Conservation (phyloP, 805 yeast species). For the Ogataea nonfermentans region DNA sequence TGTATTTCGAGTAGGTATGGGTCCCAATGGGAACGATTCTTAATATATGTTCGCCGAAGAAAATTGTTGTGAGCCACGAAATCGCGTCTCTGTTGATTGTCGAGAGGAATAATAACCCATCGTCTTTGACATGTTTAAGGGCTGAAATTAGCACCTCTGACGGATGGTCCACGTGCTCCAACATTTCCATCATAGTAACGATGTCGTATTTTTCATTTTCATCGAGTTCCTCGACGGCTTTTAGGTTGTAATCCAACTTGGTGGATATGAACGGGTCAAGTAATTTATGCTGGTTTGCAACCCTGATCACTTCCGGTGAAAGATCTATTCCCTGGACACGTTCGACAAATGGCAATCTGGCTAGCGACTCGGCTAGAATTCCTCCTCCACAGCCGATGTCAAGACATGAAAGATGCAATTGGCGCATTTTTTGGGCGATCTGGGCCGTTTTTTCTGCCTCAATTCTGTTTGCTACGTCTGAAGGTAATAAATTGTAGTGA, state of each 20-base stretch:
- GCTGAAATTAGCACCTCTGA: slow-evolving; percentile 68
- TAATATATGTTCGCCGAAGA: slow-evolving; percentile 80
- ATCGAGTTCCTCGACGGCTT: slow-evolving; percentile 58
- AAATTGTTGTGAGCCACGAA: slow-evolving; percentile 90
- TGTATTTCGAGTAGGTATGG: slow-evolving; percentile 83
- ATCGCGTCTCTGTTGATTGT: slow-evolving; percentile 88
- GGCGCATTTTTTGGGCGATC: slow-evolving; percentile 36
- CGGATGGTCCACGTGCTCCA: slow-evolving; percentile 93
- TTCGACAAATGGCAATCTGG: slow-evolving; percentile 62
- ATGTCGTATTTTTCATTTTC: slow-evolving; percentile 57
- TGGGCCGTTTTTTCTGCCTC: slow-evolving; percentile 48
- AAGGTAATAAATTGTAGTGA: slow-evolving; percentile 59
- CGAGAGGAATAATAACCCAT: slow-evolving; percentile 83
- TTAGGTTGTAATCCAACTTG: slow-evolving; percentile 54
- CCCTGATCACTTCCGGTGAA: slow-evolving; percentile 75
- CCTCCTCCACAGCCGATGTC: slow-evolving; percentile 99
- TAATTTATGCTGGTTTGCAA: slow-evolving; percentile 67
- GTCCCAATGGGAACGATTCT: slow-evolving; percentile 89
- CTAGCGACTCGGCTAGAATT: slow-evolving; percentile 80
- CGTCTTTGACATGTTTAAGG: slow-evolving; percentile 63
- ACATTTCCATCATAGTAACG: slow-evolving; percentile 88
- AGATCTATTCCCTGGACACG: slow-evolving; percentile 81
- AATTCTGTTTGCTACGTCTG: slow-evolving; percentile 46
- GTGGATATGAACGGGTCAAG: slow-evolving; percentile 61
- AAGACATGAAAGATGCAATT: slow-evolving; percentile 50